These are phyloP conservation scores for Euphorbia schlechtendalii DNA, from an alignment of 441 rosid species.

Conservation along the genomic window DNA sequence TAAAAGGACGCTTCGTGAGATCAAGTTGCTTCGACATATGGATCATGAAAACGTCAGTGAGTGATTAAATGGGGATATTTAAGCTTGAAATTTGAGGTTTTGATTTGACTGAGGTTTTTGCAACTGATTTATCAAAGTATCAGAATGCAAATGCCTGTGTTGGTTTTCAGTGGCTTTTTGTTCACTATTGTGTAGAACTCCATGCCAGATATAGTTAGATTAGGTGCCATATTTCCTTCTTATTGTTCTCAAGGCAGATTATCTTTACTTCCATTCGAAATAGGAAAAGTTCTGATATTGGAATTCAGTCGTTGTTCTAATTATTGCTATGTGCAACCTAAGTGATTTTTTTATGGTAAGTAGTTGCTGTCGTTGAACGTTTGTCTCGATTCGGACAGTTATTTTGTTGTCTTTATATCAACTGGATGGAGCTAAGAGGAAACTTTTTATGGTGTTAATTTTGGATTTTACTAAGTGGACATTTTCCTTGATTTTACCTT, in stretches of 20 bases:
- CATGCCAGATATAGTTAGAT: constrained; percentile 1
- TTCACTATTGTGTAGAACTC: background rate
- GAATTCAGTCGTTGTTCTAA: background rate
- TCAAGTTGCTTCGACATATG: constrained; percentile 86
- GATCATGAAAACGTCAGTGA: constrained; percentile 90
- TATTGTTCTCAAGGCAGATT: background rate
- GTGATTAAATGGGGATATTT: constrained; percentile 21
- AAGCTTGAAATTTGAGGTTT: background rate
- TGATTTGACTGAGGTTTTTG: background rate
- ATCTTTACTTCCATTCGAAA: background rate
- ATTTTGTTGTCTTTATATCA: background rate
- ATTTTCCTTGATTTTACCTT: background rate
- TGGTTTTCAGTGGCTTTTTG: background rate
- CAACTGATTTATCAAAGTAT: background rate
- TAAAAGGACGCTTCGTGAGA: constrained; percentile 89
- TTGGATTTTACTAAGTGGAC: no score
- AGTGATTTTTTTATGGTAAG: background rate
- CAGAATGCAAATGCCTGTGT: background rate
- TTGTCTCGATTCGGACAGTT: background rate
- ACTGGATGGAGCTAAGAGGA: background rate
- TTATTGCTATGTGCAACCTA: background rate
- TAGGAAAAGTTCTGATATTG: background rate
- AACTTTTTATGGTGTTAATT: background rate
- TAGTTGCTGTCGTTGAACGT: no score
- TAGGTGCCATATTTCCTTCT: background rate